Evolutionary conservation across 2,329 filamentous ascomycete genomes (phyloP).

Genomic region (Geosmithia flava): DNA sequence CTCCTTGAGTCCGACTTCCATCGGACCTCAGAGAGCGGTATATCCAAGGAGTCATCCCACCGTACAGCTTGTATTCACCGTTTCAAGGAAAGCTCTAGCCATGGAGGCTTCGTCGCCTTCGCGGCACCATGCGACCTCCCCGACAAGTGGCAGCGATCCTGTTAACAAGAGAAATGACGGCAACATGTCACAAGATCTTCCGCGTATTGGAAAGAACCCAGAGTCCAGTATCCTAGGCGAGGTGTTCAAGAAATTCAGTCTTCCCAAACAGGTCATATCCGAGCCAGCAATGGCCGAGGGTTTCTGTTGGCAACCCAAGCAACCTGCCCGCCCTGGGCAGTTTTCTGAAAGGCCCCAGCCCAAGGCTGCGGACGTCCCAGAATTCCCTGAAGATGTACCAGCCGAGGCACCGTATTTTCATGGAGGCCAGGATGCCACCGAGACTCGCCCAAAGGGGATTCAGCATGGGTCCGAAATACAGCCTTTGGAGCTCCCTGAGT

Average conservation of each 20-base stretch:
- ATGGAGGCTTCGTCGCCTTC: background rate
- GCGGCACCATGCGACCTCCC: background rate
- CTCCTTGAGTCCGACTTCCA: no score
- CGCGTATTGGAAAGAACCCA: background rate
- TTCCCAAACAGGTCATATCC: constrained; percentile 4
- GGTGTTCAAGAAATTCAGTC: background rate
- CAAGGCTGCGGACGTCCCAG: background rate
- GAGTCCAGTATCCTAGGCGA: background rate
- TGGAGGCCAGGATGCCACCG: background rate
- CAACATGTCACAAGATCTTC: background rate
- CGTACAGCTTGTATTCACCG: no score
- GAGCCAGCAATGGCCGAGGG: constrained; percentile 9
- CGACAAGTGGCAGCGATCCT: background rate
- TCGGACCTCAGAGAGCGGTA: no score
- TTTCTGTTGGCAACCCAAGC: constrained; percentile 9
- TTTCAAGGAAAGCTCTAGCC: background rate
- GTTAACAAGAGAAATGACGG: background rate
- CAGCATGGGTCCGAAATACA: background rate
- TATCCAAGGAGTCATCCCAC: no score
- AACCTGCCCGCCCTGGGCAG: constrained; percentile 9
- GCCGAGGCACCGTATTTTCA: background rate
- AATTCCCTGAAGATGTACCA: background rate
- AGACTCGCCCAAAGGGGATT: background rate
- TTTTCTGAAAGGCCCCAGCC: constrained; percentile 8
- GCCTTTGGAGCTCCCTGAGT: background rate